A percentile compares a stretch with the other conserved stretches of the same genome.
Conservation (phyloP, 2,329 filamentous ascomycete species). For the Phoma herbarum region DNA sequence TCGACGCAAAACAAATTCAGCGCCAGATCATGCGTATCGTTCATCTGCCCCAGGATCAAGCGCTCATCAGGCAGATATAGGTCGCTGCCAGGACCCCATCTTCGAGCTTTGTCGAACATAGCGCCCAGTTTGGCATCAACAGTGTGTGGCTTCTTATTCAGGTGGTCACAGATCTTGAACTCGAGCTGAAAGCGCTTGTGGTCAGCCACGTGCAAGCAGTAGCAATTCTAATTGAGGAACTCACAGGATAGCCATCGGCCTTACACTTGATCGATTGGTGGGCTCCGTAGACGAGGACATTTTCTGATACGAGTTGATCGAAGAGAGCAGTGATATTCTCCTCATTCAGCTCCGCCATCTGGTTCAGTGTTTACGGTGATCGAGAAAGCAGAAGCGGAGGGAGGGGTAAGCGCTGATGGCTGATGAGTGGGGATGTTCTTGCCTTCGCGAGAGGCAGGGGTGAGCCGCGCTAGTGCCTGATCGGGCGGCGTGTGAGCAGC, state of each 20-base stretch:
- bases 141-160: constrained; percentile 43
- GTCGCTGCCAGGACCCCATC: constrained; percentile 48
- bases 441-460: neutral
- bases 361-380: neutral
- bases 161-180: constrained; percentile 44
- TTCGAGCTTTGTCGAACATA: constrained; percentile 28
- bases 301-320: constrained; percentile 38
- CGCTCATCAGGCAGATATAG: constrained; percentile 56
- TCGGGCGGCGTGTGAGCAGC: neutral
- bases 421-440: neutral
- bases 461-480: neutral
- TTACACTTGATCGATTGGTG: constrained; percentile 28
- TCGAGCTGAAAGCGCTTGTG: constrained; percentile 33
- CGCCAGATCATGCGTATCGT: constrained; percentile 56
- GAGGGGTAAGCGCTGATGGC: neutral
- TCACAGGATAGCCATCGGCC: constrained; percentile 41
- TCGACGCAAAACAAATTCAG: constrained; percentile 62
- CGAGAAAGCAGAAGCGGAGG: neutral
- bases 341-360: constrained; percentile 27
- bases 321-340: constrained; percentile 29
- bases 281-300: constrained; percentile 37
- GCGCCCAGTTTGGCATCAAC: constrained; percentile 31
- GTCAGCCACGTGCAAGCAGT: constrained; percentile 1
- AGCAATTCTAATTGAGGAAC: neutral
- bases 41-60: constrained; percentile 54